Evolutionary conservation across 1,284 basidiomycete species (phyloP).

Genomic region (Boletus holoroseus): DNA sequence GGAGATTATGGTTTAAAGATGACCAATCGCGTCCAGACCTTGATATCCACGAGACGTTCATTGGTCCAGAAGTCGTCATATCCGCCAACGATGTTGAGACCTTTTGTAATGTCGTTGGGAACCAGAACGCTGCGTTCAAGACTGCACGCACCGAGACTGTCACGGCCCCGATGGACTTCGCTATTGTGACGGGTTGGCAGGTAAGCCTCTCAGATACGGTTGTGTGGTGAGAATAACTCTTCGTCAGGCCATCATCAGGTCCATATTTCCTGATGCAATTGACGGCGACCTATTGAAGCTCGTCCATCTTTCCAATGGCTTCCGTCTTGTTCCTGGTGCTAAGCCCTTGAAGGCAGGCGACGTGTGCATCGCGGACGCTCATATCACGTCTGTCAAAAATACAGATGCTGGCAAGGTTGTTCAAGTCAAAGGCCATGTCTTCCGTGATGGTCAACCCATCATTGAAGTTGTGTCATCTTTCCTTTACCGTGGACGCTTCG

Average conservation of each 20-base stretch:
- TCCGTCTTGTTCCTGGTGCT: conserved; percentile 80
- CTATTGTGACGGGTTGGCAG: conserved; percentile 97
- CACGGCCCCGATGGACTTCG: conserved; percentile 96
- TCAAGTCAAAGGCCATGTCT: conserved; percentile 85
- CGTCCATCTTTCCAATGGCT: conserved; percentile 95
- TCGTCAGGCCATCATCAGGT: conserved; percentile 86
- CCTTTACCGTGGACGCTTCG: conserved; percentile 93
- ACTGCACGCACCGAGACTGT: conserved; percentile 62
- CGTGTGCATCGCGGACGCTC: conserved; percentile 84
- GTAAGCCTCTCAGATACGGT: conserved; percentile 40
- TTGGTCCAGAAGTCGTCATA: conserved; percentile 79
- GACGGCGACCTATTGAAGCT: conserved; percentile 93
- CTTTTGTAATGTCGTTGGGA: conserved; percentile 93
- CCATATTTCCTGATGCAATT: conserved; percentile 89
- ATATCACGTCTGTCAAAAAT: conserved; percentile 87
- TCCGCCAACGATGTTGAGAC: conserved; percentile 72
- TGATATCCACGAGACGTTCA: conserved; percentile 73
- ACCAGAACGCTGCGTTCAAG: conserved; percentile 90
- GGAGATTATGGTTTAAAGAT: conserved; percentile 94
- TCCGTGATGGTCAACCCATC: conserved; percentile 70
- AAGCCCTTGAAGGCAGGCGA: conserved; percentile 81
- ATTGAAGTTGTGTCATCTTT: conserved; percentile 95
- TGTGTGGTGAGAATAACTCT: conserved; percentile 11
- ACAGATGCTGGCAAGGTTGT: conserved; percentile 90
- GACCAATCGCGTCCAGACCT: conserved; percentile 70